A percentile compares a stretch with the other conserved stretches of the same genome.
phyloP scores from a whole-genome alignment of 768 basidiomycete genomes.

The Kwoniella bestiolae region DNA sequence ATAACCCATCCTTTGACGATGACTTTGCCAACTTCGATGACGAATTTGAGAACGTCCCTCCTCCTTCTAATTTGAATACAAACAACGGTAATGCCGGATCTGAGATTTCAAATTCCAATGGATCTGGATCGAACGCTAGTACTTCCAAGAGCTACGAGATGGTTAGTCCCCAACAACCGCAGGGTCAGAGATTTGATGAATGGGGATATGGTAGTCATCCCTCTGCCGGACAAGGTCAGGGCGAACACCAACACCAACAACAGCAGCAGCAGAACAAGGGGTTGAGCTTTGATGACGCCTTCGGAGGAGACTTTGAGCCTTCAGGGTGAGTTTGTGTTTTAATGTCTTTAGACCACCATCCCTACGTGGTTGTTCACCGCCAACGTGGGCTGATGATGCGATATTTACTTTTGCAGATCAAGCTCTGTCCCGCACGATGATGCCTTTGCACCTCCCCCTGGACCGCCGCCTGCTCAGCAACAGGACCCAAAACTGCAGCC shows the following conservation, averaged over 20 bases:
- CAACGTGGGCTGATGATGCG: no score
- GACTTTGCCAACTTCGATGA: constrained; percentile 58
- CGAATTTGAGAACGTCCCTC: constrained; percentile 53
- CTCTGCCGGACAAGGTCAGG: background rate
- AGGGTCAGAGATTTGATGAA: constrained; percentile 29
- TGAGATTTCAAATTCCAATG: constrained; percentile 22
- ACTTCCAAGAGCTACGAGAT: constrained; percentile 52
- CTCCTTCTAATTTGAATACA: constrained; percentile 15
- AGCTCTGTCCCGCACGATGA: constrained; percentile 56
- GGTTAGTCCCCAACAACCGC: constrained; percentile 40
- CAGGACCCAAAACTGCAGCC: constrained; percentile 34
- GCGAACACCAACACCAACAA: no score
- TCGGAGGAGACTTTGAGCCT: constrained; percentile 58
- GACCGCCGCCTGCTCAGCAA: constrained; percentile 46
- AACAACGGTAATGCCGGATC: constrained; percentile 21
- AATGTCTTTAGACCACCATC: no score
- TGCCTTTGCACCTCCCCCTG: constrained; percentile 53
- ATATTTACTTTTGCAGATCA: background rate
- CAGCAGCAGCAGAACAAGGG: no score
- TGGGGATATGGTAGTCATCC: constrained; percentile 32
- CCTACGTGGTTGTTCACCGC: no score
- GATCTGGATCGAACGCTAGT: constrained; percentile 5
- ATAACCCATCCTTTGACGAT: constrained; percentile 49
- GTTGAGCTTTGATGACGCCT: constrained; percentile 62
- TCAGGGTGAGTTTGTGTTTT: constrained; percentile 31